These are phyloP conservation scores for Neonectria coccinea DNA, from an alignment of 2,329 filamentous ascomycete species.

Conservation along the genomic window DNA sequence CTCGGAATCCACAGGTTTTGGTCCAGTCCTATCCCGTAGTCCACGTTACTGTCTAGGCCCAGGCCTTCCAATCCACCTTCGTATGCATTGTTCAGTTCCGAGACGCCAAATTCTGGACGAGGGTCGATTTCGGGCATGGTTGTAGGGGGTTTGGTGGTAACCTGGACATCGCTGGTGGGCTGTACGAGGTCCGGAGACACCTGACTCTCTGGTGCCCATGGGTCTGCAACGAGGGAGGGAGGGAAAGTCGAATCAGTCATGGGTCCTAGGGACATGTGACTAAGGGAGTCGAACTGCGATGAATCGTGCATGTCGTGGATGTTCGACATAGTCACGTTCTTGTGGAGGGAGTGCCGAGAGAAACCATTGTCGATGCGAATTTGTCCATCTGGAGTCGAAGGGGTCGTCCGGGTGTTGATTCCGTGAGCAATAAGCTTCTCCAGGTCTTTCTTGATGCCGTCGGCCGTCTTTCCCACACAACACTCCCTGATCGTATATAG, in stretches of 20 bases:
- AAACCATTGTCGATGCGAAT: slow-evolving; percentile 39
- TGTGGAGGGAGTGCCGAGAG: slow-evolving; percentile 39
- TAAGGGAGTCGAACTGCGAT: slow-evolving; percentile 35
- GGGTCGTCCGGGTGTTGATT: slow-evolving; percentile 45
- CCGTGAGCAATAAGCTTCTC: slow-evolving; percentile 64
- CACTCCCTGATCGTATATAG: slow-evolving; percentile 63
- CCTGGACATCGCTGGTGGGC: slow-evolving; percentile 33
- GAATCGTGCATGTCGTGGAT: slow-evolving; percentile 45
- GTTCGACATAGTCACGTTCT: slow-evolving; percentile 43
- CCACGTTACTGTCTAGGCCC: slow-evolving; percentile 58
- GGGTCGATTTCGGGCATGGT: slow-evolving; percentile 38
- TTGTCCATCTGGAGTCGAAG: slow-evolving; percentile 37
- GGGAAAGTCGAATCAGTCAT: slow-evolving; percentile 48
- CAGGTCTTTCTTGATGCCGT: slow-evolving; percentile 60
- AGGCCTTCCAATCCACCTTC: slow-evolving; percentile 61
- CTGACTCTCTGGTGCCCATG: slow-evolving; percentile 47
- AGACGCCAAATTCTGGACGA: slow-evolving; percentile 48
- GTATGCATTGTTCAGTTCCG: slow-evolving; percentile 63
- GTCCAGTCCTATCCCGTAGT: slow-evolving; percentile 57
- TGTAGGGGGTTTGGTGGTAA: slow-evolving; percentile 29
- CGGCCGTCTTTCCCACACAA: slow-evolving; percentile 63
- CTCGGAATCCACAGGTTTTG: slow-evolving; percentile 51
- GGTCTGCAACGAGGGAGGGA: slow-evolving; percentile 47
- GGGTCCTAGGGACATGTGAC: slow-evolving; percentile 33
- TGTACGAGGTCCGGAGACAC: slow-evolving; percentile 43